Evolutionary conservation across 73 alveolate species (phyloP), one percentile per base, ranked within the genome.

Genomic region (Paramecium octaurelia): DNA sequence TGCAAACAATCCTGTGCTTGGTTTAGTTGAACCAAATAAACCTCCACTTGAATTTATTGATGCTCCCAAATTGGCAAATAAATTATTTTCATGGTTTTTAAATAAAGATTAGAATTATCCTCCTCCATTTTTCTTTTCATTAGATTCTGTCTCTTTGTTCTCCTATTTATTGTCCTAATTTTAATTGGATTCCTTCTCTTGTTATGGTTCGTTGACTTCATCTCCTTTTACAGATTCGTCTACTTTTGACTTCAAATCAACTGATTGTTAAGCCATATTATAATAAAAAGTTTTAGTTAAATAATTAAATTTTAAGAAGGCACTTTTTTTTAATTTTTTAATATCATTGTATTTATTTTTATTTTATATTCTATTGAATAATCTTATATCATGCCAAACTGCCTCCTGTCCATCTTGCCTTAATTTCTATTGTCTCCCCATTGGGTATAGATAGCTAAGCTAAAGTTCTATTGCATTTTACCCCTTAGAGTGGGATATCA

Each of bases 391-490:
- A 64, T 64, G 8, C 42, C 14, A 9, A 34, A 34, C 29, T 64
- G 9, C 84, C 84, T 23, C 84, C 84, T 64, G 84, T 64, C 84
- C 84, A 64, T 64, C 84, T 64, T 64, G 84, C 84, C 46, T 64
- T 64, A 11, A 64, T n/a, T 31, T 27, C 46, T 27, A 64, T 11
- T 0, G 46, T 31, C 31, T 10, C 20, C 1, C 84, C 84, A 64
- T 14, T 3, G 1, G 48, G 48, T 31, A 64, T 64, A 8, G 44
- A 27, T 27, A 64, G 27, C 12, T 64, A 64, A 3, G 10, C 18
- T 27, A 64, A 64, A 31, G 84, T 64, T 16, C 24, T 64, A 8
- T 31, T 64, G 7, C n/a, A 10, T 64, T 64, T 64, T 8, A 12
- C 50, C 31, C 84, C 84, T 20, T 31, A 10, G 12, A 64, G 46